Percentiles rank a stretch among this genome's conserved stretches.
These are phyloP conservation scores for Leccinum huronense DNA, from an alignment of 1,284 basidiomycete genomes.

Conservation along the genomic window DNA sequence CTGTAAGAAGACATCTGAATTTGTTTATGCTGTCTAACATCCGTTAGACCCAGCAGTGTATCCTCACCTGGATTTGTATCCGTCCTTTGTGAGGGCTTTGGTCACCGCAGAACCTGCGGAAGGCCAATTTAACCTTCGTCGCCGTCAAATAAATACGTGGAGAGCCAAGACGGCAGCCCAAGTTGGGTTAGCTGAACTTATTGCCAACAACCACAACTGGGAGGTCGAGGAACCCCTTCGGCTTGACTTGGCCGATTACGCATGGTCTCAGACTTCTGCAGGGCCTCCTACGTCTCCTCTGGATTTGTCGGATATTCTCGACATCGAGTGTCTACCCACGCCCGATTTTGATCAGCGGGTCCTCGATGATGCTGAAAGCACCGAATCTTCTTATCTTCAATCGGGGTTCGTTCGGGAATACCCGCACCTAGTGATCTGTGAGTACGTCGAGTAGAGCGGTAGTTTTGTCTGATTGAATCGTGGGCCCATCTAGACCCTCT, in stretches of 20 bases:
- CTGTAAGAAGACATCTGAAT: slow-evolving; percentile 19
- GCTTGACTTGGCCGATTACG: slow-evolving; percentile 62
- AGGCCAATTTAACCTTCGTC: slow-evolving; percentile 9
- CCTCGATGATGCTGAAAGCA: slow-evolving; percentile 41
- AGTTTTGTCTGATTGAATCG: slow-evolving; percentile 14
- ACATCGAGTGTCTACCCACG: slow-evolving; percentile 27
- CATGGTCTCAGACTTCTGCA: slow-evolving; percentile 66
- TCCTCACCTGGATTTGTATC: slow-evolving; percentile 35
- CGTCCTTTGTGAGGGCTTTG: slow-evolving; percentile 7
- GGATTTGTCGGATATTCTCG: slow-evolving; percentile 36
- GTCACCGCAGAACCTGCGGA: not conserved
- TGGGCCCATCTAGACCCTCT: slow-evolving; percentile 34
- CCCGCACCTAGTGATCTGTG: slow-evolving; percentile 39
- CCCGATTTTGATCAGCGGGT: slow-evolving; percentile 37
- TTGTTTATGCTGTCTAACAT: slow-evolving; percentile 7
- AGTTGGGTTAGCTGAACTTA: slow-evolving; percentile 13
- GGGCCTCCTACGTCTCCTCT: slow-evolving; percentile 53
- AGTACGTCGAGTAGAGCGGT: slow-evolving; percentile 13
- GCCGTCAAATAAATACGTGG: slow-evolving; percentile 20
- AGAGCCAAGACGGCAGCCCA: slow-evolving; percentile 22
- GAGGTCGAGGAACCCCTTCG: slow-evolving; percentile 28
- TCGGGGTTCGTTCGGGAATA: slow-evolving; percentile 25
- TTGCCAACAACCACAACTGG: slow-evolving; percentile 22
- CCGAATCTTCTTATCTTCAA: not conserved
- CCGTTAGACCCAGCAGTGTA: slow-evolving; percentile 32